These are phyloP conservation scores for Isatis tinctoria DNA, from an alignment of 345 rosid genomes.

Conservation along the genomic window DNA sequence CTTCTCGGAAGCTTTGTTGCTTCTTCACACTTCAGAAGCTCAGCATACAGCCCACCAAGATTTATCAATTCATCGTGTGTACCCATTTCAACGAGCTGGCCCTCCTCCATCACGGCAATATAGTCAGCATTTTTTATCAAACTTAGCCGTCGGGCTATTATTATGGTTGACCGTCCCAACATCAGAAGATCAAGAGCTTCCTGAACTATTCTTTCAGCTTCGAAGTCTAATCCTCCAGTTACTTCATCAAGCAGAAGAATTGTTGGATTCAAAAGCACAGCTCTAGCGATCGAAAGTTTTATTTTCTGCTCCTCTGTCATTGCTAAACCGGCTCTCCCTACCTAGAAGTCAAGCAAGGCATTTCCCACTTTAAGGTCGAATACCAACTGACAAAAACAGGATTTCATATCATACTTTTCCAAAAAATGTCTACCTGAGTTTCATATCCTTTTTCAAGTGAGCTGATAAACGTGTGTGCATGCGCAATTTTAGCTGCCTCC, in stretches of 20 bases:
- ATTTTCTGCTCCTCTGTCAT: constrained; percentile 92
- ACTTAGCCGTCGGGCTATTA: constrained; percentile 90
- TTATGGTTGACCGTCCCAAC: constrained; percentile 96
- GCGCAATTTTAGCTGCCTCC: constrained; percentile 95
- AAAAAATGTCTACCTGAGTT: constrained; percentile 54
- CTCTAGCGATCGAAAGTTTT: constrained; percentile 91
- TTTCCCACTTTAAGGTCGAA: constrained; percentile 1
- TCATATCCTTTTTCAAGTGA: constrained; percentile 87
- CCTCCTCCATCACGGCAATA: constrained; percentile 98
- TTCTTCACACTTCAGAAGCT: constrained; percentile 95
- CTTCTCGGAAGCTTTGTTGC: constrained; percentile 96
- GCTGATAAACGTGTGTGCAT: constrained; percentile 90
- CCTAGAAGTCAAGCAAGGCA: constrained; percentile 42
- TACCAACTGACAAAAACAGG: neutral
- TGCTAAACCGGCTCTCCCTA: constrained; percentile 79
- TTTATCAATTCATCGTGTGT: constrained; percentile 83
- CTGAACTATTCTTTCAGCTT: constrained; percentile 91
- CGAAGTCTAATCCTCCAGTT: constrained; percentile 93
- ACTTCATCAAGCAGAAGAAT: constrained; percentile 96
- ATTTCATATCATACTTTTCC: neutral
- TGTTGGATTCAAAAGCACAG: constrained; percentile 80
- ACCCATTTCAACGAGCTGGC: constrained; percentile 97
- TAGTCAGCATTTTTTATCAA: constrained; percentile 93
- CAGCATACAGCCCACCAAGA: constrained; percentile 79
- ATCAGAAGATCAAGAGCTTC: constrained; percentile 87